Base-by-base conservation (phyloP, 2,329 filamentous ascomycete species). In the Phyllosticta citrichinensis region DNA sequence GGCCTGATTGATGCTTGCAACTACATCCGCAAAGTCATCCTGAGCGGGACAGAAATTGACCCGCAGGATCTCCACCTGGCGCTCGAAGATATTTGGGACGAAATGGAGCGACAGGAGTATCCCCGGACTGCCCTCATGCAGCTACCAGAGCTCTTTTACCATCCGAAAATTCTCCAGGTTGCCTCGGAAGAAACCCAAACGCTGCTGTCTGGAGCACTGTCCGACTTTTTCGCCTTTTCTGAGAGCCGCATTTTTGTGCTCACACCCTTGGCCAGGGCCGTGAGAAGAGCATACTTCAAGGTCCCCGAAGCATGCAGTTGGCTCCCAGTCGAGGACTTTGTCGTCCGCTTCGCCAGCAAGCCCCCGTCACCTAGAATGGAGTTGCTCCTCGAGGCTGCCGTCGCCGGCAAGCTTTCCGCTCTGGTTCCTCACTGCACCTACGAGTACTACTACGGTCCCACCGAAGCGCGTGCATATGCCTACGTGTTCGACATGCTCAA, bases 91-190 rank as follows among this genome's bases (percentile, higher is more conserved):
- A 67, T 80, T n/a, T 80, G 77, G 76, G 74, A 74, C 33, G 77
- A 80, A 62, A 67, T 77, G 2, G 78, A 79, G 62, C 75, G 75
- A 56, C 73, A 79, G 57, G 78, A 80, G 52, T 79, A 77, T 63
- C 73, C 74, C 12, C 74, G 76, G 62, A 67, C 67, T 2, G 69
- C 76, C 1, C 68, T 75, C 5, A 64, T 76, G 53, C 66, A 69
- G 17, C 50, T 79, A 9, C 73, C 76, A 3, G 58, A 63, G 4
- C 53, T 77, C 1, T 66, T 77, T 12, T 71, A 77, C 22, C 71
- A 77, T 61, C 66, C 68, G 9, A 60, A 30, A 14, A 70, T 70
- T 64, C 64, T 71, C 30, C 55, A 62, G n/a, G 30, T 63, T 2
- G 66, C 60, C 24, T 65, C n/a, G 17, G 25, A 56, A 55, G 58